Evolutionary conservation across 2,329 filamentous ascomycete species (phyloP).

Genomic region (Monilinia laxa): DNA sequence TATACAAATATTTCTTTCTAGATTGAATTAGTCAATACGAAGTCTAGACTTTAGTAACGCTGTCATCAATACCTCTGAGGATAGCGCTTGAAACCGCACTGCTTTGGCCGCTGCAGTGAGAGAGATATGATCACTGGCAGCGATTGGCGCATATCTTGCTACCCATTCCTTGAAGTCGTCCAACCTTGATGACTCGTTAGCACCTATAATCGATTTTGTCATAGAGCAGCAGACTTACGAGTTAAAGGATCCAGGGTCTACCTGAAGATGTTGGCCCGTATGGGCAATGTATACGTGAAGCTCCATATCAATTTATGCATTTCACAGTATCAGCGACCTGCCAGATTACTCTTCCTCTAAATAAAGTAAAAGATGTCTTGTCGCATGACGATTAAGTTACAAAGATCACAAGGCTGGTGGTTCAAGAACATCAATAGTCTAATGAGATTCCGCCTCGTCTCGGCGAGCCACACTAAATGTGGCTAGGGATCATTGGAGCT

Average conservation of each 20-base stretch:
- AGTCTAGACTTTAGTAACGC: not conserved
- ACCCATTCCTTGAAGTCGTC: constrained; percentile 86
- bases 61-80: constrained; percentile 65
- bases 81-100: constrained; percentile 62
- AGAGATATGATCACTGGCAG: constrained; percentile 76
- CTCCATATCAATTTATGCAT: constrained; percentile 63
- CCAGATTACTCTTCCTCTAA: constrained; percentile 27
- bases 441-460: constrained; percentile 16
- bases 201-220: not conserved
- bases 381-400: constrained; percentile 28
- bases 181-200: constrained; percentile 52
- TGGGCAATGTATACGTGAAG: constrained; percentile 90
- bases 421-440: not conserved
- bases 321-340: constrained; percentile 36
- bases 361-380: constrained; percentile 23
- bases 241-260: constrained; percentile 72
- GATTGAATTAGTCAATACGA: constrained; percentile 28
- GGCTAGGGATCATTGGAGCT: constrained; percentile 9
- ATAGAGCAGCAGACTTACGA: constrained; percentile 56
- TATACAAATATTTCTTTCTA: constrained; percentile 91
- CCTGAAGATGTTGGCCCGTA: constrained; percentile 80
- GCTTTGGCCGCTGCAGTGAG: constrained; percentile 71
- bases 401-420: constrained; percentile 30
- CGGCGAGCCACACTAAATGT: constrained; percentile 20
- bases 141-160: constrained; percentile 69